Evolutionary conservation across 257 asterid genomes (phyloP).

Genomic region (Scutellaria minor): DNA sequence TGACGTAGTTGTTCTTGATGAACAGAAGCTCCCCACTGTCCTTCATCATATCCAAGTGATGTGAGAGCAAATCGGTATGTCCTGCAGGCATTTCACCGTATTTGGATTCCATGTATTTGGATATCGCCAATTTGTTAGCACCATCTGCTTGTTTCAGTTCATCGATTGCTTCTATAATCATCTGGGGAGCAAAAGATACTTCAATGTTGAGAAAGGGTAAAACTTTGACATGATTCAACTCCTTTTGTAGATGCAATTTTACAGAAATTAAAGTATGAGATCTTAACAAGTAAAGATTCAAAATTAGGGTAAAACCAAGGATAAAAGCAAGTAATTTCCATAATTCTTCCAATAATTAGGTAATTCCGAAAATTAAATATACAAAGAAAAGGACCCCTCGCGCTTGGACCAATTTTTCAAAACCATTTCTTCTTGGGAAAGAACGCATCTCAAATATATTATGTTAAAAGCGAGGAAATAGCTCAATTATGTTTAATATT

Average conservation of each 20-base stretch:
- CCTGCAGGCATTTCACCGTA: conserved; percentile 75
- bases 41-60: conserved; percentile 60
- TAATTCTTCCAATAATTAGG: neutral
- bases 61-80: conserved; percentile 60
- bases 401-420: conserved; percentile 2
- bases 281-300: conserved; percentile 1
- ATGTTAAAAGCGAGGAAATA: conserved; percentile 15
- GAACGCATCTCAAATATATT: neutral
- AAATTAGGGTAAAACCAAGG: neutral
- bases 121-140: conserved; percentile 69
- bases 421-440: neutral
- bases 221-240: neutral
- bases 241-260: neutral
- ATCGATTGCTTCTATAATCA: conserved; percentile 79
- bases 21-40: conserved; percentile 66
- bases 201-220: neutral
- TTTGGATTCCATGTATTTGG: conserved; percentile 69
- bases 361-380: neutral
- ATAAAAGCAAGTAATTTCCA: neutral
- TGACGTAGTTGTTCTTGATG: conserved; percentile 73
- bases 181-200: conserved; percentile 44
- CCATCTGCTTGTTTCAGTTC: conserved; percentile 67
- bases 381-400: neutral
- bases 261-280: conserved; percentile 14
- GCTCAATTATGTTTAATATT: neutral